A percentile compares a stretch with the other conserved stretches of the same genome.
phyloP scores from a whole-genome alignment of 2,329 filamentous ascomycete genomes.

The Fusarium tanahbumbuense region DNA sequence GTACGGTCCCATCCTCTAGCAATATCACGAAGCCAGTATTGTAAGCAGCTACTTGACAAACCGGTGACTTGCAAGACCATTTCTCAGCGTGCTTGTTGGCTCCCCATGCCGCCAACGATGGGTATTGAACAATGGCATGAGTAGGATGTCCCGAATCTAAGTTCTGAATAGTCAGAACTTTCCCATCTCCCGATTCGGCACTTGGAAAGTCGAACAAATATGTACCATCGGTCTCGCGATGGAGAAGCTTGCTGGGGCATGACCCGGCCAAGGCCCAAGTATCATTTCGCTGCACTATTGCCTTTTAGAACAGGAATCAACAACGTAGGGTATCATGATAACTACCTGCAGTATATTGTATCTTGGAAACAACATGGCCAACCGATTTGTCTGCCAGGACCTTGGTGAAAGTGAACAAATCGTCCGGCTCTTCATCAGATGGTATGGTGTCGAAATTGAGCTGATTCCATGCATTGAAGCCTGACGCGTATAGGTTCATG shows the following conservation, averaged over 20 bases:
- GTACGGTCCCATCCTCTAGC: slow-evolving; percentile 57
- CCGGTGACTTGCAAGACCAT: slow-evolving; percentile 42
- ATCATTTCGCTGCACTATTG: slow-evolving; percentile 38
- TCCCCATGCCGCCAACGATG: slow-evolving; percentile 39
- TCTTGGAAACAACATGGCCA: slow-evolving; percentile 49
- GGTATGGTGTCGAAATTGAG: slow-evolving; percentile 53
- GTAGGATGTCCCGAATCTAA: background rate
- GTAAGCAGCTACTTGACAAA: slow-evolving; percentile 60
- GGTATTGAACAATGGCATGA: slow-evolving; percentile 37
- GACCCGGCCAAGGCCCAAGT: slow-evolving; percentile 38
- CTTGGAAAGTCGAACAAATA: slow-evolving; percentile 14
- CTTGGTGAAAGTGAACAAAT: slow-evolving; percentile 58
- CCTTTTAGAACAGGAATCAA: background rate
- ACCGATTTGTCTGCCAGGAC: slow-evolving; percentile 55
- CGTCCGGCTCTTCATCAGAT: slow-evolving; percentile 54
- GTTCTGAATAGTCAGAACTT: slow-evolving; percentile 9
- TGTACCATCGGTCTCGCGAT: background rate
- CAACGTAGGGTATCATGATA: too few species aligned
- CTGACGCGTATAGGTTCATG: slow-evolving; percentile 65
- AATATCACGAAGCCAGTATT: slow-evolving; percentile 63
- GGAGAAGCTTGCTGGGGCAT: background rate
- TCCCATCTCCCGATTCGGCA: slow-evolving; percentile 36
- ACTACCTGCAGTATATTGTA: slow-evolving; percentile 62
- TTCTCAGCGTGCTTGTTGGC: slow-evolving; percentile 2
- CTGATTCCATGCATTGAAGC: slow-evolving; percentile 70